Percentiles rank a stretch among this genome's conserved stretches.
Evolutionary conservation across 192 early-diverging fungal genomes (phyloP).

Genomic region (Coemansia sp.): DNA sequence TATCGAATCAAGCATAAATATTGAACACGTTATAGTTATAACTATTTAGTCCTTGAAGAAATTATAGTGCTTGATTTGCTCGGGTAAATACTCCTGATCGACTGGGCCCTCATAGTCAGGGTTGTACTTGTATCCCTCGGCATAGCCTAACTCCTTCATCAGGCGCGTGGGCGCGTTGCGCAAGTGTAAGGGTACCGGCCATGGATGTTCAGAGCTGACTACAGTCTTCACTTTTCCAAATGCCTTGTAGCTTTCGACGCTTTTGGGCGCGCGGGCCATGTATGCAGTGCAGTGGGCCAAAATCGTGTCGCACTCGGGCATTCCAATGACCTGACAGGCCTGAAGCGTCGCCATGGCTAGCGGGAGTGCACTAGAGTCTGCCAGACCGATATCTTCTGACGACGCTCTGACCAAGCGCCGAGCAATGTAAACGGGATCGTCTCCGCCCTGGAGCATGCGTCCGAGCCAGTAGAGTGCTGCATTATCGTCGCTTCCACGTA

Average conservation of each 20-base stretch:
- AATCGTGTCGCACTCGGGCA: constrained; percentile 89
- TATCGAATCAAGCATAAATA: no score
- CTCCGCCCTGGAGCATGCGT: constrained; percentile 84
- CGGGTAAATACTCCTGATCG: constrained; percentile 78
- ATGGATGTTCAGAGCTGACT: constrained; percentile 60
- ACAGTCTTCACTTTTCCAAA: constrained; percentile 66
- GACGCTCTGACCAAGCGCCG: constrained; percentile 78
- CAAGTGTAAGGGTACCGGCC: constrained; percentile 82
- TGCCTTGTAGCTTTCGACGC: constrained; percentile 77
- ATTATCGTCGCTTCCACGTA: constrained; percentile 80
- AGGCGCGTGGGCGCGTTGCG: constrained; percentile 77
- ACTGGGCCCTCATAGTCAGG: constrained; percentile 72
- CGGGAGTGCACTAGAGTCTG: constrained; percentile 74
- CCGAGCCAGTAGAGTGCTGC: constrained; percentile 87
- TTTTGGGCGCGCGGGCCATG: constrained; percentile 78
- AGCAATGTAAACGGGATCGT: constrained; percentile 87
- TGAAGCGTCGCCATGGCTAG: constrained; percentile 75
- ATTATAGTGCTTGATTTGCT: constrained; percentile 57
- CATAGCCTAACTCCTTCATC: constrained; percentile 83
- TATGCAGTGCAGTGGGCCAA: constrained; percentile 78
- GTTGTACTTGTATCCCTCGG: constrained; percentile 80
- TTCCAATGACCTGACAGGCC: constrained; percentile 82
- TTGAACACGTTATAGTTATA: no score
- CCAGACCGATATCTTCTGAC: constrained; percentile 86
- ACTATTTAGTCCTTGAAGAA: constrained; percentile 49